These are phyloP conservation scores for Auricularia sp. DNA, from an alignment of 768 basidiomycete genomes.

Conservation along the genomic window DNA sequence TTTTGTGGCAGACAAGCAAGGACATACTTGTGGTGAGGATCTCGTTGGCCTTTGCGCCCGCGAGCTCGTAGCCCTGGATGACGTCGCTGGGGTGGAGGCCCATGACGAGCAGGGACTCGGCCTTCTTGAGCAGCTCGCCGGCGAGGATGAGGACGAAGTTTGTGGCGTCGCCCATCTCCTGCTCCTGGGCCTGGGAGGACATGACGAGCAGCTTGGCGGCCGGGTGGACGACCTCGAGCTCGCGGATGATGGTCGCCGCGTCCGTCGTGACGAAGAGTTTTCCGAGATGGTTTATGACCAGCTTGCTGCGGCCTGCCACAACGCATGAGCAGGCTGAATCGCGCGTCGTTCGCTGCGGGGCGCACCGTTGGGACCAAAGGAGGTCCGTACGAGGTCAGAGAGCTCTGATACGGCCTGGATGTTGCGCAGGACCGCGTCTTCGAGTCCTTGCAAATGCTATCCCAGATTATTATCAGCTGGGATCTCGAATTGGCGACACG, in stretches of 20 bases:
- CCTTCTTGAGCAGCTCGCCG: slow-evolving; percentile 88
- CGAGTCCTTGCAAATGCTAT: slow-evolving; percentile 77
- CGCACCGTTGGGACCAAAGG: slow-evolving; percentile 92
- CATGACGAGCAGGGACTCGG: slow-evolving; percentile 89
- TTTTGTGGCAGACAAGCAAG: not conserved
- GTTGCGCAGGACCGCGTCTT: slow-evolving; percentile 95
- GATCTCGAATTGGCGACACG: not conserved
- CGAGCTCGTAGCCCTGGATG: slow-evolving; percentile 91
- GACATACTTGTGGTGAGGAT: not conserved
- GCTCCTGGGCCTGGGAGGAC: slow-evolving; percentile 93
- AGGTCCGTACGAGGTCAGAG: slow-evolving; percentile 89
- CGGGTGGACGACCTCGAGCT: slow-evolving; percentile 97
- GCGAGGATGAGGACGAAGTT: slow-evolving; percentile 92
- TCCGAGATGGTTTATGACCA: slow-evolving; percentile 95
- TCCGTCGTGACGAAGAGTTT: slow-evolving; percentile 95
- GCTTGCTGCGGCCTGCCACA: slow-evolving; percentile 79
- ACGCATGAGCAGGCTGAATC: too few relatives aligned
- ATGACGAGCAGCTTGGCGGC: slow-evolving; percentile 99
- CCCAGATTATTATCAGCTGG: not conserved
- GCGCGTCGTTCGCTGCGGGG: too few relatives aligned
- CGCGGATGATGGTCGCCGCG: slow-evolving; percentile 96
- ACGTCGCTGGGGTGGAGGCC: slow-evolving; percentile 96
- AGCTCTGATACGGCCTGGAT: slow-evolving; percentile 94
- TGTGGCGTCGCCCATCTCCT: slow-evolving; percentile 95
- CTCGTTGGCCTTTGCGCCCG: slow-evolving; percentile 53